Base-by-base conservation (phyloP, 2,329 filamentous ascomycete genomes). In the Zymoseptoria tritici region DNA sequence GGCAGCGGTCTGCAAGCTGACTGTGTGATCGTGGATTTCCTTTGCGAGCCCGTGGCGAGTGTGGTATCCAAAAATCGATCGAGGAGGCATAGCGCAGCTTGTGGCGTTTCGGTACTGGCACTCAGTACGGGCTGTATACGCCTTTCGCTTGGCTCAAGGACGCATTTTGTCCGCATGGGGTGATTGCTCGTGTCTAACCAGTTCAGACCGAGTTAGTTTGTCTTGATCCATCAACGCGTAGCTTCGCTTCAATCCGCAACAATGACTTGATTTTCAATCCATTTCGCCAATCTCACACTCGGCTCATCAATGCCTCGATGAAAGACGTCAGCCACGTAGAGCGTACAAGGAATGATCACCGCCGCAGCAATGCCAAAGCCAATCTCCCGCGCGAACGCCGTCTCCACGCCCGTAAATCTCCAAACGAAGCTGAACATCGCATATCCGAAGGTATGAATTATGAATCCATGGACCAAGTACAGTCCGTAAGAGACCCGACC, bases 221-320 rank as follows among this genome's bases (percentile, higher is more conserved):
- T 29, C 26, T 29, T 2, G 26, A 29, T 29, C 2, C 1, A 8
- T 2, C 26, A 29, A 9, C 1, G 9, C 26, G 2, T 29, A 2
- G 26, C 26, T 29, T 29, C 8, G 6, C 36, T 46, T 46, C 36
- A 46, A n/a, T 46, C 36, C 13, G 36, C 36, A n/a, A 46, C 36
- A n/a, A 46, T 46, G 4, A 46, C 36, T 7, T 46, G 2, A 4
- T 5, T 46, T 4, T 46, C 36, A 46, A 46, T 46, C 54, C 54
- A 55, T 8, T 36, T 55, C 13, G 54, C 54, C n/a, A 55, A 49
- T n/a, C 36, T 36, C 13, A 55, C 54, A 49, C 54, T 55, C 36
- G 54, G 54, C 36, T 55, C 54, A 5, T 55, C 54, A 4, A 46
- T 16, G 16, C 36, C 36, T 5, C 36, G 36, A 6, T 46, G 36